Percentiles rank a stretch among this genome's conserved stretches.
Evolutionary conservation across 371 early-diverging fungal species (phyloP).

Genomic region (Syncephalastrum racemosum): DNA sequence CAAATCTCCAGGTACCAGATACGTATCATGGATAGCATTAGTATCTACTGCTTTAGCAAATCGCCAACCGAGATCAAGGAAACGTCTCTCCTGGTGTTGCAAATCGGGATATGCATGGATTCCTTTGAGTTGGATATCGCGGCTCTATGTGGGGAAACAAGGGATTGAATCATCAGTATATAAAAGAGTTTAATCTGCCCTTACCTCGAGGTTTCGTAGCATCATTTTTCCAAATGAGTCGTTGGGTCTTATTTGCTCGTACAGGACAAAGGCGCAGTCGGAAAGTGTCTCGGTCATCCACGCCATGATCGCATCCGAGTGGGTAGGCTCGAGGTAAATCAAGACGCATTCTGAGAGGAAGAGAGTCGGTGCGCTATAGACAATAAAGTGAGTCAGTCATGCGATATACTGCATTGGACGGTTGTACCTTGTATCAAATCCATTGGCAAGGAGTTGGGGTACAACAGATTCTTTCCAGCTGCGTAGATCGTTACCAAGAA

Average conservation of each 20-base stretch:
- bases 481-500: conserved; percentile 85
- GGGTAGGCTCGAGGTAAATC: conserved; percentile 75
- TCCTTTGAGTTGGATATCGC: conserved; percentile 74
- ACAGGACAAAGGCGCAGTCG: conserved; percentile 67
- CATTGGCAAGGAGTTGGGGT: conserved; percentile 56
- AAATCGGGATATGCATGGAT: conserved; percentile 75
- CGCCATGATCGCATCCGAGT: conserved; percentile 65
- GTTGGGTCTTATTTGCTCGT: conserved; percentile 89
- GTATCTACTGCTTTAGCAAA: conserved; percentile 70
- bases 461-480: conserved; percentile 53
- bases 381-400: background rate
- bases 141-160: conserved; percentile 25
- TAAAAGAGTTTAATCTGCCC: background rate
- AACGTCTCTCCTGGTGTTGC: conserved; percentile 67
- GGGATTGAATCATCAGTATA: background rate
- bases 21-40: conserved; percentile 63
- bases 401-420: background rate
- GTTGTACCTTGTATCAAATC: conserved; percentile 65
- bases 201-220: conserved; percentile 78
- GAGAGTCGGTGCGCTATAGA: conserved; percentile 72
- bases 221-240: conserved; percentile 93
- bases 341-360: conserved; percentile 93
- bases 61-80: conserved; percentile 62
- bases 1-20: conserved; percentile 48
- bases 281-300: conserved; percentile 62